Evolutionary conservation across 352 stramenopile genomes (phyloP).

Genomic region (Saprolegnia diclina): DNA sequence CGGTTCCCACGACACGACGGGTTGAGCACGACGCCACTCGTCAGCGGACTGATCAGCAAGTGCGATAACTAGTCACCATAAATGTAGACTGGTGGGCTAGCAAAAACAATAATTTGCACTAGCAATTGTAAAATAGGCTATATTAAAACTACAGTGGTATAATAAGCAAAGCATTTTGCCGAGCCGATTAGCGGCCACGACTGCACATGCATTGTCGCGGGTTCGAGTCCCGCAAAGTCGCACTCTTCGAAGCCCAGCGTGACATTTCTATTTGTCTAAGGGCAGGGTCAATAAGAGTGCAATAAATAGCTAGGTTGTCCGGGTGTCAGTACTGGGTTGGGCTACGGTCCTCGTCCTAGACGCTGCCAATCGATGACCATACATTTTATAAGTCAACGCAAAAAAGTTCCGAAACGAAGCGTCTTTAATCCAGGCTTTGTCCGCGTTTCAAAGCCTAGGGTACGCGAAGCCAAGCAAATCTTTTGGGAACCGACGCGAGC

Average conservation of each 20-base stretch:
- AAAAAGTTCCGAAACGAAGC: too few relatives aligned
- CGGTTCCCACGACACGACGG: too few relatives aligned
- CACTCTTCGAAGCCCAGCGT: conserved; percentile 86
- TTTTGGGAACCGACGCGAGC: conserved; percentile 31
- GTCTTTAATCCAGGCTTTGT: too few relatives aligned
- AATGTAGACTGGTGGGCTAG: too few relatives aligned
- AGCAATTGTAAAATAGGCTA: too few relatives aligned
- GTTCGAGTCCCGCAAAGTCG: conserved; percentile 52
- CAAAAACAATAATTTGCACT: too few relatives aligned
- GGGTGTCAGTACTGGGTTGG: conserved; percentile 81
- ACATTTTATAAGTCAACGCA: conserved; percentile 34
- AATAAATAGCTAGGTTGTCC: conserved; percentile 55
- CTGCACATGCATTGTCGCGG: conserved; percentile 28
- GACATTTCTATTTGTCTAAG: conserved; percentile 88
- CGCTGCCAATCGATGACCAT: conserved; percentile 79
- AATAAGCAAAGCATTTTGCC: too few relatives aligned
- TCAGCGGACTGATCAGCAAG: too few relatives aligned
- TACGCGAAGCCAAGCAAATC: conserved; percentile 24
- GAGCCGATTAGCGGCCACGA: neutral
- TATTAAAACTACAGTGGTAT: too few relatives aligned
- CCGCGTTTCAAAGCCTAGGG: too few relatives aligned
- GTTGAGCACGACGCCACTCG: too few relatives aligned
- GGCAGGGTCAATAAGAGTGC: conserved; percentile 84
- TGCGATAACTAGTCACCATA: too few relatives aligned
- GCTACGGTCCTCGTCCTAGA: conserved; percentile 44